Evolutionary conservation across 495 filamentous ascomycete genomes (phyloP).

Genomic region (Hypoxylon intermedium): DNA sequence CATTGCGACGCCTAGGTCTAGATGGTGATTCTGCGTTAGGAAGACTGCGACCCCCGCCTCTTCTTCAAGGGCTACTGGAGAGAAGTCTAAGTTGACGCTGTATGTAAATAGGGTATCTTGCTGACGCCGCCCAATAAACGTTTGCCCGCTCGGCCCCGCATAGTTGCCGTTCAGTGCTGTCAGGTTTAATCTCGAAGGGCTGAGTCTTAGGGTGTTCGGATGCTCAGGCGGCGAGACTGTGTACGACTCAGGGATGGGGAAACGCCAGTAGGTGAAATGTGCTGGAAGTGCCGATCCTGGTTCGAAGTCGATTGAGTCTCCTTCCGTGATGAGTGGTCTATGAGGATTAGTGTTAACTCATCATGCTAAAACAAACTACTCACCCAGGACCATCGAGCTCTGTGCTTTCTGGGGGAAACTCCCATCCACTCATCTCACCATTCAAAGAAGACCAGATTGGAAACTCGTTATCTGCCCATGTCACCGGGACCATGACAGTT

Average conservation of each 20-base stretch:
- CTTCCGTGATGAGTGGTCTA: constrained; percentile 47
- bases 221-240: constrained; percentile 47
- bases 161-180: constrained; percentile 56
- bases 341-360: constrained; percentile 7
- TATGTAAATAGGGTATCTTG: constrained; percentile 59
- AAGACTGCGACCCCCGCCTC: constrained; percentile 57
- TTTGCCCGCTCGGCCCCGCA: constrained; percentile 51
- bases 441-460: constrained; percentile 53
- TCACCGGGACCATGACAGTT: constrained; percentile 61
- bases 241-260: constrained; percentile 49
- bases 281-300: constrained; percentile 46
- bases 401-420: constrained; percentile 40
- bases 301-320: constrained; percentile 51
- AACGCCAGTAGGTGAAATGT: constrained; percentile 60
- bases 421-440: constrained; percentile 55
- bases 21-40: constrained; percentile 60
- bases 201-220: constrained; percentile 50
- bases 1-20: constrained; percentile 59
- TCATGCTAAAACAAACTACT: constrained; percentile 1
- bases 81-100: constrained; percentile 51
- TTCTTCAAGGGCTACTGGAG: constrained; percentile 43
- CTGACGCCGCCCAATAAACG: constrained; percentile 57
- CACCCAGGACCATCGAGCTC: constrained; percentile 48
- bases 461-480: constrained; percentile 54
- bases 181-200: constrained; percentile 55